These are phyloP conservation scores for Delphinella strobiligena DNA, from an alignment of 2,329 filamentous ascomycete genomes.

Conservation along the genomic window DNA sequence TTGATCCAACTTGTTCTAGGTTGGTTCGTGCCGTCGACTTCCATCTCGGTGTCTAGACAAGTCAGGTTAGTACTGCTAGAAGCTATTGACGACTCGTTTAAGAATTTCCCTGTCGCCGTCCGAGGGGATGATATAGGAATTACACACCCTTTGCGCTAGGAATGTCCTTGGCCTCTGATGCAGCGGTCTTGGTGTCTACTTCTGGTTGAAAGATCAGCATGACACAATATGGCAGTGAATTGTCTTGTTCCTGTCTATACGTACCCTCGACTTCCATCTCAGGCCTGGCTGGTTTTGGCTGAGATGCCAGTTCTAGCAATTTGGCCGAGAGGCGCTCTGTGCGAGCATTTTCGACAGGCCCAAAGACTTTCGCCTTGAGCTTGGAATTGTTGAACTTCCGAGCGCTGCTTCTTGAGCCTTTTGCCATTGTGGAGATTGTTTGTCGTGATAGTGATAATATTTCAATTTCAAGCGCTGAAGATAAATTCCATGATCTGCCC, in stretches of 20 bases:
- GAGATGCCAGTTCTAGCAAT: conserved; percentile 65
- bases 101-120: no score
- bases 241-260: conserved; percentile 16
- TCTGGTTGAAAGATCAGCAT: neutral
- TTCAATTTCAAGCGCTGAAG: conserved; percentile 1
- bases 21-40: conserved; percentile 22
- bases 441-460: conserved; percentile 7
- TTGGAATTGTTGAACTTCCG: conserved; percentile 74
- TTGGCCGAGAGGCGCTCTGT: conserved; percentile 77
- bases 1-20: conserved; percentile 11
- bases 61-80: neutral
- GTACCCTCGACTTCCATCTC: conserved; percentile 36
- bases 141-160: conserved; percentile 15
- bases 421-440: conserved; percentile 56
- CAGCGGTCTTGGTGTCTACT: conserved; percentile 10
- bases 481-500: conserved; percentile 7
- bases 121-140: no score
- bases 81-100: no score
- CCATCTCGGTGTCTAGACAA: conserved; percentile 22
- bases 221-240: neutral
- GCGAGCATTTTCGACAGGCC: conserved; percentile 66
- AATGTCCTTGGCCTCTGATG: conserved; percentile 12
- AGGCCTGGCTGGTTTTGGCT: conserved; percentile 51
- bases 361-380: conserved; percentile 72
- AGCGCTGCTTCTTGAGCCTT: conserved; percentile 66